These are phyloP conservation scores for Themeda triandra DNA, from an alignment of 176 grass and related monocot species.

Conservation along the genomic window DNA sequence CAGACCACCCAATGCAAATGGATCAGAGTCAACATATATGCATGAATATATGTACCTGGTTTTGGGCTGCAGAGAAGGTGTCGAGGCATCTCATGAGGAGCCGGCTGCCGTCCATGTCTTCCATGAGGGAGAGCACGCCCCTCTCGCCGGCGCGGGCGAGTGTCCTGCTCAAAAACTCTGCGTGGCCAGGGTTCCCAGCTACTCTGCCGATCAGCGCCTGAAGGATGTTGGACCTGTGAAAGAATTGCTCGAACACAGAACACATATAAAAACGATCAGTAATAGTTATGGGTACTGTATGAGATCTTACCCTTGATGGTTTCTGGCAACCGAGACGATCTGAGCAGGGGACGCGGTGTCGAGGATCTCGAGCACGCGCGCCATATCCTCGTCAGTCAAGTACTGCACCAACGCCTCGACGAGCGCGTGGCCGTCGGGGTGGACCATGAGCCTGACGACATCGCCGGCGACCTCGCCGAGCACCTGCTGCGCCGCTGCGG, in stretches of 20 bases:
- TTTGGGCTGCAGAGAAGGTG: background rate
- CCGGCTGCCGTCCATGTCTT: background rate
- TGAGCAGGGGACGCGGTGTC: background rate
- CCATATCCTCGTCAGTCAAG: background rate
- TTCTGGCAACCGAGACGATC: background rate
- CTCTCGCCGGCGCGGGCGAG: background rate
- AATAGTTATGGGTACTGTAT: too few relatives aligned
- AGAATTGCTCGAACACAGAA: background rate
- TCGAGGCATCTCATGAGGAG: slow-evolving; percentile 16
- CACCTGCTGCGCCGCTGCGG: background rate
- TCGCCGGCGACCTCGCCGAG: slow-evolving; percentile 5
- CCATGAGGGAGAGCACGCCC: background rate
- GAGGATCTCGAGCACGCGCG: background rate
- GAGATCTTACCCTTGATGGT: background rate
- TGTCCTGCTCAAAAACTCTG: background rate
- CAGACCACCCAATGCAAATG: too few relatives aligned
- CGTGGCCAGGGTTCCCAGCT: background rate
- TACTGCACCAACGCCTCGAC: background rate
- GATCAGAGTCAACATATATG: too few relatives aligned
- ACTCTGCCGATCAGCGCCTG: slow-evolving; percentile 14
- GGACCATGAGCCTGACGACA: background rate
- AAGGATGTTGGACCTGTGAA: slow-evolving; percentile 23
- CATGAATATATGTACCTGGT: background rate
- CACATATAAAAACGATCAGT: background rate
- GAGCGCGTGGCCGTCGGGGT: background rate